A percentile compares a stretch with the other conserved stretches of the same genome.
Evolutionary conservation across 2,329 filamentous ascomycete genomes (phyloP).

Genomic region (Calycina marina): DNA sequence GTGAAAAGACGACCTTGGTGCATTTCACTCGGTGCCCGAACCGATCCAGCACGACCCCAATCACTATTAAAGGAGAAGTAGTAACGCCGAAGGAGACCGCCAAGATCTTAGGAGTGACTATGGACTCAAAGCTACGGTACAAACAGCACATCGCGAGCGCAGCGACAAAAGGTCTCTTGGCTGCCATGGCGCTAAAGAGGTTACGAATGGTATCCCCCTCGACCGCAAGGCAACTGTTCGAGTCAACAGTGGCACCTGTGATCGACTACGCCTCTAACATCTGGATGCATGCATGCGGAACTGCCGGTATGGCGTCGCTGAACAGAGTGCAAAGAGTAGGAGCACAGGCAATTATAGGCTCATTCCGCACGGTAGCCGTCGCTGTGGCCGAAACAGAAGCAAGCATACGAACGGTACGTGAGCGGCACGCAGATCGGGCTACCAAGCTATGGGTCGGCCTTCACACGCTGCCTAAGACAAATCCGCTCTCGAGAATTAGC

Average conservation of each 20-base stretch:
- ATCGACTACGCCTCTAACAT: not conserved
- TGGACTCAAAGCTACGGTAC: not conserved
- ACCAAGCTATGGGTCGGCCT: not conserved
- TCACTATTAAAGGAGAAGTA: not conserved
- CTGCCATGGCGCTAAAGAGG: not conserved
- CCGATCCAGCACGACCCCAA: not conserved
- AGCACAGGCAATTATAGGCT: not conserved
- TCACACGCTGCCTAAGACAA: not conserved
- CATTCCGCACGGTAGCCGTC: not conserved
- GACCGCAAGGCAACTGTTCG: too few relatives aligned
- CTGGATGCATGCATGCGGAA: not conserved
- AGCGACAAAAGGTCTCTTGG: not conserved
- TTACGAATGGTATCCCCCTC: not conserved
- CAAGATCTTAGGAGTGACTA: not conserved
- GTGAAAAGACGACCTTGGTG: slow-evolving; percentile 16
- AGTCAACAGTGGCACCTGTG: not conserved
- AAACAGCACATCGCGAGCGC: not conserved
- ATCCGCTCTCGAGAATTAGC: not conserved
- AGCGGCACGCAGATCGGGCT: not conserved
- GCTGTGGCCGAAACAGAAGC: not conserved
- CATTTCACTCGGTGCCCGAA: slow-evolving; percentile 6
- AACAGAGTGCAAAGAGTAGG: not conserved
- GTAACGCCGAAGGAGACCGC: not conserved
- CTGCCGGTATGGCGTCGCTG: not conserved
- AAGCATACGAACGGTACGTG: not conserved